Percentiles rank a stretch among this genome's conserved stretches.
These are phyloP conservation scores for Bryum argenteum DNA, from an alignment of 225 moss, liverwort and hornwort species.

Conservation along the genomic window DNA sequence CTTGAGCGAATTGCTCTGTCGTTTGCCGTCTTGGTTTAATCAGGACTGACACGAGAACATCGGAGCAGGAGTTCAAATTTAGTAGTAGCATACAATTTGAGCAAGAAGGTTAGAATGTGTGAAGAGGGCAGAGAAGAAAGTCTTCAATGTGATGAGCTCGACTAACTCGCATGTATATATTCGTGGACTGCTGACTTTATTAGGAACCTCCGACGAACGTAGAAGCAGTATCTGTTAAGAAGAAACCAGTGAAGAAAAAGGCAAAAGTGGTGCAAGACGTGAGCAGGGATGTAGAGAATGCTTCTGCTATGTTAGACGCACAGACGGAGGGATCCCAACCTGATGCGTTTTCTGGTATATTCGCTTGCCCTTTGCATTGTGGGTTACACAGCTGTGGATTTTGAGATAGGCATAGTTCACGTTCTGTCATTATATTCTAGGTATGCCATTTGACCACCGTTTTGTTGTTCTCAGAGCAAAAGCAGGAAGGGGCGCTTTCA, in stretches of 20 bases:
- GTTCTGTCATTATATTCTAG: not conserved
- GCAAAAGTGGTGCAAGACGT: slow-evolving; percentile 21
- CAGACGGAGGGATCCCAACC: slow-evolving; percentile 23
- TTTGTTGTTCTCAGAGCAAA: slow-evolving; percentile 30
- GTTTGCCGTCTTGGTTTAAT: slow-evolving; percentile 14
- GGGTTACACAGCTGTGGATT: not conserved
- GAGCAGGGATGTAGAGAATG: slow-evolving; percentile 27
- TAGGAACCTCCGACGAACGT: slow-evolving; percentile 29
- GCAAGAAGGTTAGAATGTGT: slow-evolving; percentile 9
- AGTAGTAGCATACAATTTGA: not conserved
- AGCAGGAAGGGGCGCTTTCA: slow-evolving; percentile 29
- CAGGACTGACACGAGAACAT: not conserved
- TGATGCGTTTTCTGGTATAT: slow-evolving; percentile 32
- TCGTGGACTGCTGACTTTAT: slow-evolving; percentile 8
- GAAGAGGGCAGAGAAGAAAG: not conserved
- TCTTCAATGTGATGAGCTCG: not conserved
- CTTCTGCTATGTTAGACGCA: slow-evolving; percentile 22
- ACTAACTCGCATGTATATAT: not conserved
- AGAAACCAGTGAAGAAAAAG: slow-evolving; percentile 36
- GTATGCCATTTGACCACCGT: slow-evolving; percentile 8
- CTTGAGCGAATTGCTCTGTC: slow-evolving; percentile 27
- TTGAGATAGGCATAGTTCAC: slow-evolving; percentile 2
- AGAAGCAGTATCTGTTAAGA: slow-evolving; percentile 34
- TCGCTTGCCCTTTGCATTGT: not conserved
- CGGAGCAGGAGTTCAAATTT: not conserved